A percentile compares a stretch with the other conserved stretches of the same genome.
phyloP scores from a whole-genome alignment of 2,329 filamentous ascomycete species.

The Colletotrichum chrysophilum region DNA sequence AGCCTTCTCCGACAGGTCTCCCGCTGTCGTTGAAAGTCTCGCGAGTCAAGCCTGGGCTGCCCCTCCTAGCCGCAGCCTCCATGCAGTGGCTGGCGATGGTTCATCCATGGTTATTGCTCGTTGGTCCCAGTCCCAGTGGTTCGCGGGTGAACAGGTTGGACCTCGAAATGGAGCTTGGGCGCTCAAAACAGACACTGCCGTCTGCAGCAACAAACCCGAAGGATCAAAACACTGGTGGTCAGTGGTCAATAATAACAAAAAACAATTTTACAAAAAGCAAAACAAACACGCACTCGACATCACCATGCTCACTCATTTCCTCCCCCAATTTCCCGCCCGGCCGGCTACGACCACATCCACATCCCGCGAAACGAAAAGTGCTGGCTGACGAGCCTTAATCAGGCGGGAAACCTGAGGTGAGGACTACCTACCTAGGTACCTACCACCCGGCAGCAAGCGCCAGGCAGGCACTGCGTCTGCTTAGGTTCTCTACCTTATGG shows the following conservation, averaged over 20 bases:
- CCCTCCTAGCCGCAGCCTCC: neutral
- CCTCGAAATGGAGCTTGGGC: neutral
- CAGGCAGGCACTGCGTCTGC: neutral
- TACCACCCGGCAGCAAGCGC: neutral
- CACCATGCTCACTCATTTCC: neutral
- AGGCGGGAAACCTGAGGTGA: neutral
- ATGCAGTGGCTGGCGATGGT: neutral
- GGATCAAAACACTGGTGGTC: neutral
- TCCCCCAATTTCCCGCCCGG: neutral
- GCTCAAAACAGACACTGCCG: neutral
- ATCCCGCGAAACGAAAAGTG: neutral
- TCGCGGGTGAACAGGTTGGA: neutral
- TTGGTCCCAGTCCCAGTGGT: neutral
- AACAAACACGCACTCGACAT: neutral
- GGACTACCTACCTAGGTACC: neutral
- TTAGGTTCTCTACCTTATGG: no score
- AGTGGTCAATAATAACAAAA: neutral
- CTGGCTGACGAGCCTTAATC: neutral
- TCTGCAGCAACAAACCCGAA: neutral
- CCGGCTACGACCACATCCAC: neutral
- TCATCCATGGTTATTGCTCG: slow-evolving; percentile 6
- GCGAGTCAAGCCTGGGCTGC: slow-evolving; percentile 5
- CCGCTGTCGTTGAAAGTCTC: neutral
- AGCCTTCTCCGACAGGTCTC: neutral
- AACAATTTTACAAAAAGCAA: neutral